A percentile compares a stretch with the other conserved stretches of the same genome.
phyloP scores from a whole-genome alignment of 495 filamentous ascomycete species.

The Thermochaetoides thermophila region DNA sequence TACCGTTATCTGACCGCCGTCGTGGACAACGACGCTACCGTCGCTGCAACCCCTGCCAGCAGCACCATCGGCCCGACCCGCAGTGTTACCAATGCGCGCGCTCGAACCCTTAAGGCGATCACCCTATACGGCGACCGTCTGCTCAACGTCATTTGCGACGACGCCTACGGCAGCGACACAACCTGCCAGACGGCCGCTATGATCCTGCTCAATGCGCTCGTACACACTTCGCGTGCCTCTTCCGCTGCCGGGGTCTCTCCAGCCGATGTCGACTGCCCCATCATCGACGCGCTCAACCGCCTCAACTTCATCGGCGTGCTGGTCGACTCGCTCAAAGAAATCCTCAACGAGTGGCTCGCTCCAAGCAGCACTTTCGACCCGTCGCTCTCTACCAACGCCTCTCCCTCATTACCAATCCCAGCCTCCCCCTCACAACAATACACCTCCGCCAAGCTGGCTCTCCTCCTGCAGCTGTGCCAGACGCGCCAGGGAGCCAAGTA shows the following conservation, averaged over 20 bases:
- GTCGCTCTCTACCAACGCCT: slow-evolving; percentile 27
- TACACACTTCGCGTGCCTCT: slow-evolving; percentile 43
- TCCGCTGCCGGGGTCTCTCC: background rate
- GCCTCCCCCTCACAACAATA: slow-evolving; percentile 31
- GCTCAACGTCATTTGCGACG: slow-evolving; percentile 79
- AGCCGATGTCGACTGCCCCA: slow-evolving; percentile 34
- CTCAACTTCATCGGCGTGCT: slow-evolving; percentile 84
- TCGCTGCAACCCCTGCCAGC: background rate
- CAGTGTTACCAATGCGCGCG: slow-evolving; percentile 31
- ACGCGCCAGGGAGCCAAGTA: slow-evolving; percentile 64
- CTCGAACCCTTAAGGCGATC: slow-evolving; percentile 58
- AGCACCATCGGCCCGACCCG: slow-evolving; percentile 2
- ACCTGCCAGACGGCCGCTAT: slow-evolving; percentile 70
- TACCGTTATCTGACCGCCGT: slow-evolving; percentile 70
- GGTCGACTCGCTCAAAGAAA: slow-evolving; percentile 62
- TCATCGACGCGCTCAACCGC: slow-evolving; percentile 64
- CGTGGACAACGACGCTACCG: slow-evolving; percentile 33
- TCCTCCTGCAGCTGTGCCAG: slow-evolving; percentile 74
- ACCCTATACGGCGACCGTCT: slow-evolving; percentile 62
- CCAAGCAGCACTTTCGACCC: slow-evolving; percentile 1
- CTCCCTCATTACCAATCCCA: slow-evolving; percentile 4
- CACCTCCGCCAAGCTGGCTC: slow-evolving; percentile 59
- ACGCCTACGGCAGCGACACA: slow-evolving; percentile 74
- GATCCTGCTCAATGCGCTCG: slow-evolving; percentile 53
- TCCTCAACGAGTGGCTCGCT: slow-evolving; percentile 45